Base-by-base conservation (phyloP, 192 early-diverging fungal species). In the Entomortierella beljakovae region DNA sequence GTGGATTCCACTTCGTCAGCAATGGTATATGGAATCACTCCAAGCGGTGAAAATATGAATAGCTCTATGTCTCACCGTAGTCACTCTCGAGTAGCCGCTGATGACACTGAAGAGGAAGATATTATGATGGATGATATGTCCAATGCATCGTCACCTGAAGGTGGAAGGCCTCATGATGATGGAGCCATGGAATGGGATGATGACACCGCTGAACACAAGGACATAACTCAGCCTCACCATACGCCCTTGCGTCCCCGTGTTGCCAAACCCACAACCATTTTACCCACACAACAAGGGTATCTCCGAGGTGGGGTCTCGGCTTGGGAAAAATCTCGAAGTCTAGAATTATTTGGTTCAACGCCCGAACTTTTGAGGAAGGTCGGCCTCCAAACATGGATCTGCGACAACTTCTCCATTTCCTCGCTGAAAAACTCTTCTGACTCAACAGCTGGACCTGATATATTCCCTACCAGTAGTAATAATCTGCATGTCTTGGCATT, bases 91-190 rank as follows among this genome's bases (percentile, higher is more conserved):
- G 34, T 46, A 16, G 25, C 42, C 59, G 42, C 57, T 0, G 75
- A 79, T 15, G 75, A 79, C 18, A 70, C 66, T 2, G 75, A 79
- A 25, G 75, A 79, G 5, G 75, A 79, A 15, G 75, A 79, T 33
- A 79, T 79, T 31, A 79, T 79, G 74, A 28, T 64, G 9, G 73
- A 77, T 23, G 75, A 79, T 26, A 60, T 79, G 62, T 79, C 75
- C 29, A 70, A 64, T 42, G 57, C 75, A 1, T 79, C 75, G 22
- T 79, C 75, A 10, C 75, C 75, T 20, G 75, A 79, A 37, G 62
- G 62, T 13, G 68, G 57, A 10, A 64, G 46, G 25, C 58, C 49
- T 28, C 22, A 56, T 25, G 66, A 77, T 20, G 74, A 46, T 11
- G 20, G 54, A 16, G 59, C 49, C 10, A 56, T 67, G 57, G 53